phyloP scores from a whole-genome alignment of 2,329 filamentous ascomycete genomes.

The Neofusicoccum kwambonambiense region DNA sequence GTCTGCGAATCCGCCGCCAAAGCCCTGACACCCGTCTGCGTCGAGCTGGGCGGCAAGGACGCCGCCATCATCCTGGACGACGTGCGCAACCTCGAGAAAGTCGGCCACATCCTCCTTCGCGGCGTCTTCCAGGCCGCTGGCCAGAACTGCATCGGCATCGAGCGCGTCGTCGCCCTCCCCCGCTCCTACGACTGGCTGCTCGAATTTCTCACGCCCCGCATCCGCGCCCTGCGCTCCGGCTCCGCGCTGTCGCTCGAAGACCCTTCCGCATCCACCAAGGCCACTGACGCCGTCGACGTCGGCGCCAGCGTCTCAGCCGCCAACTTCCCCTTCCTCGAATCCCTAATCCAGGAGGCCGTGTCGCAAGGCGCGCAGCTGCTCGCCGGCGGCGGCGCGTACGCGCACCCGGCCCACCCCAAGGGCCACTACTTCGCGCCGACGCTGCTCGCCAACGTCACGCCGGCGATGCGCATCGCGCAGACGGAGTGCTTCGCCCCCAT shows the following conservation, averaged over 20 bases:
- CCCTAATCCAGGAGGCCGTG: slow-evolving; percentile 75
- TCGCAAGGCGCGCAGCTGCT: slow-evolving; percentile 75
- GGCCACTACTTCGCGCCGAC: slow-evolving; percentile 95
- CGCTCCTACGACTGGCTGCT: slow-evolving; percentile 74
- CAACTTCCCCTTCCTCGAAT: slow-evolving; percentile 73
- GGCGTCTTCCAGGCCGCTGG: slow-evolving; percentile 94
- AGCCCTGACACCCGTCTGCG: slow-evolving; percentile 79
- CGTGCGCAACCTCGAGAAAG: slow-evolving; percentile 62
- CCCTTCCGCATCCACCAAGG: slow-evolving; percentile 32
- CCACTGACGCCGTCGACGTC: slow-evolving; percentile 61
- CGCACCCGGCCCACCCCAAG: slow-evolving; percentile 69
- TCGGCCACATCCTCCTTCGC: slow-evolving; percentile 81
- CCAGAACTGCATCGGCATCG: slow-evolving; percentile 97
- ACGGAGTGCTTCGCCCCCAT: slow-evolving; percentile 92
- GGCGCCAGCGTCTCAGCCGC: slow-evolving; percentile 85
- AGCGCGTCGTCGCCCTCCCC: slow-evolving; percentile 81
- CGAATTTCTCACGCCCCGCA: slow-evolving; percentile 67
- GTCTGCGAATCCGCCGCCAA: slow-evolving; percentile 86
- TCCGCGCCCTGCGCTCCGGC: slow-evolving; percentile 73
- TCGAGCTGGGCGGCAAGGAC: slow-evolving; percentile 94
- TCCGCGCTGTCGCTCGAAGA: slow-evolving; percentile 52
- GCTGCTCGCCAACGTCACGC: slow-evolving; percentile 83
- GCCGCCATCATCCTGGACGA: slow-evolving; percentile 88
- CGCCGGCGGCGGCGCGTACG: slow-evolving; percentile 70
- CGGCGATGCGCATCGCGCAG: slow-evolving; percentile 81